These are phyloP conservation scores for Mycena vitilis DNA, from an alignment of 768 basidiomycete genomes.

Conservation along the genomic window DNA sequence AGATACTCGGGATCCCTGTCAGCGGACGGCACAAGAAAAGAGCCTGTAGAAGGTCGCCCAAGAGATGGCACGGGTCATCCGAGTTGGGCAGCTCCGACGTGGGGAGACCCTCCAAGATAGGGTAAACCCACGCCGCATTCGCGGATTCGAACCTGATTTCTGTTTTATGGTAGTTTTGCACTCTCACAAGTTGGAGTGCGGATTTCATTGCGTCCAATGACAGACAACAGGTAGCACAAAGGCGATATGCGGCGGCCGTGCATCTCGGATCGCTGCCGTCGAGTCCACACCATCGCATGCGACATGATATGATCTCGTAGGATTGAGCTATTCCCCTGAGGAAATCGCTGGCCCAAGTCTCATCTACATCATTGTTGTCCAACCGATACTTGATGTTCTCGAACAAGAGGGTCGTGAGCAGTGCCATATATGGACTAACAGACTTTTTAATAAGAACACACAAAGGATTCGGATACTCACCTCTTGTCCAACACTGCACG, in stretches of 20 bases:
- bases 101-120: not conserved
- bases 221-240: not conserved
- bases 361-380: no score
- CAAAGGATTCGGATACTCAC: not conserved
- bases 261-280: not conserved
- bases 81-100: not conserved
- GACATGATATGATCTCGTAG: not conserved
- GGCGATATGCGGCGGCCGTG: not conserved
- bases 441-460: not conserved
- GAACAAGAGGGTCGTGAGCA: not conserved
- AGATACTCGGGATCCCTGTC: not conserved
- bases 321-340: no score
- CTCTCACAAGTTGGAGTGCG: not conserved
- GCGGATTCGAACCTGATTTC: not conserved
- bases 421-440: not conserved
- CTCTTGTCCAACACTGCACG: not conserved
- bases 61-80: not conserved
- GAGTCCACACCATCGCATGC: not conserved
- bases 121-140: not conserved
- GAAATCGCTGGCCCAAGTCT: no score
- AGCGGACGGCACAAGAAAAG: not conserved
- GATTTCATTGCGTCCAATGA: not conserved
- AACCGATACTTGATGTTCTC: not conserved
- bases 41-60: not conserved
- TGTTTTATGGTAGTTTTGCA: no score